Evolutionary conservation across 2,329 filamentous ascomycete genomes (phyloP).

Genomic region (Fusarium sp.): DNA sequence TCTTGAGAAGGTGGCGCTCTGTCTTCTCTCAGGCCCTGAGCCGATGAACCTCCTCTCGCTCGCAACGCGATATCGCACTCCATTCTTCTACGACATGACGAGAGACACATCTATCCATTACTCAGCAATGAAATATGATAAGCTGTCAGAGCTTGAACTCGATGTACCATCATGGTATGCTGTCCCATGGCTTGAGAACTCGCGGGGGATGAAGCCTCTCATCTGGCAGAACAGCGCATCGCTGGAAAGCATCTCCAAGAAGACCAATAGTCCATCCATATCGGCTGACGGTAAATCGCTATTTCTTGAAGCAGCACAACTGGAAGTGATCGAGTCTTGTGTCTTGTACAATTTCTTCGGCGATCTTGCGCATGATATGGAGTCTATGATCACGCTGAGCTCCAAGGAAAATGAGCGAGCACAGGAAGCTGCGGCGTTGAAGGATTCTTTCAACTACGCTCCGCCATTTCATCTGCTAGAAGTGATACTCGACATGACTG

Average conservation of each 20-base stretch:
- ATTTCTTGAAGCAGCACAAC: not conserved
- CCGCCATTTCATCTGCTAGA: not conserved
- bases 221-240: not conserved
- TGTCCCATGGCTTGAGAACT: not conserved
- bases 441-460: not conserved
- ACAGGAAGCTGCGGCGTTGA: not conserved
- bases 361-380: not conserved
- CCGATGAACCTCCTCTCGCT: not conserved
- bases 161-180: not conserved
- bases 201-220: not conserved
- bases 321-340: not conserved
- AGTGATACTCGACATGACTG: not conserved
- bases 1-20: not conserved
- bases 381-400: not conserved
- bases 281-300: not conserved
- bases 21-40: not conserved
- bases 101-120: not conserved
- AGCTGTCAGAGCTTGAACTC: not conserved
- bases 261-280: not conserved
- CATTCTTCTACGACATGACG: not conserved
- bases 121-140: not conserved
- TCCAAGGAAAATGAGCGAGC: not conserved
- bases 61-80: not conserved
- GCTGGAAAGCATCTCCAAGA: accelerated
- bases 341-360: not conserved